Percentiles rank a stretch among this genome's conserved stretches.
Conservation (phyloP, 805 yeast species). For the Candida qinlingensis region DNA sequence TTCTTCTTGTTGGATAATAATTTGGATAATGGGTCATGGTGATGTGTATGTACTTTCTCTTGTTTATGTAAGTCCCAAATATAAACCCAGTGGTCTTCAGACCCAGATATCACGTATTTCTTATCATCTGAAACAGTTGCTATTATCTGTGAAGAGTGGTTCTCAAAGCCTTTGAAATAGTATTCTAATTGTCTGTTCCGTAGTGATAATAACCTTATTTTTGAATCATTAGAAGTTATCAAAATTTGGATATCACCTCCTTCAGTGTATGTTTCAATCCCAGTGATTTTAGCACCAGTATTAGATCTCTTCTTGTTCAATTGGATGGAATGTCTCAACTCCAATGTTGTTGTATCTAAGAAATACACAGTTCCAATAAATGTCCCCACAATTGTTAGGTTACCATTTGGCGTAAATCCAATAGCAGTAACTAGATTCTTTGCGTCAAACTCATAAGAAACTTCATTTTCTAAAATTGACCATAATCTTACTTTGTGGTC, state of each 20-base stretch:
- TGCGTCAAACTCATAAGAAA: conserved; percentile 55
- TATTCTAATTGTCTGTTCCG: conserved; percentile 50
- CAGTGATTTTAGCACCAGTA: conserved; percentile 63
- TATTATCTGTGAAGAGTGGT: conserved; percentile 63
- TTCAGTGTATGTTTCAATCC: conserved; percentile 49
- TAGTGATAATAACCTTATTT: conserved; percentile 60
- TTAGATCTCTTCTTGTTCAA: conserved; percentile 34
- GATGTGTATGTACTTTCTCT: conserved; percentile 6
- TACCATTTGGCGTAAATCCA: conserved; percentile 62
- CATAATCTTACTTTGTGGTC: conserved; percentile 75
- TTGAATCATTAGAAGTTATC: conserved; percentile 79
- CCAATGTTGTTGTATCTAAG: conserved; percentile 60
- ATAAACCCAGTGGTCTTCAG: conserved; percentile 85
- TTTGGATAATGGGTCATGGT: conserved; percentile 11
- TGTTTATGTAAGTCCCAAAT: conserved; percentile 56
- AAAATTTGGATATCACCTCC: conserved; percentile 38
- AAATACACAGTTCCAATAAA: conserved; percentile 65
- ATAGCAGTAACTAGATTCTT: conserved; percentile 71
- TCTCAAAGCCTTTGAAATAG: conserved; percentile 68
- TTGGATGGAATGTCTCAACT: conserved; percentile 38
- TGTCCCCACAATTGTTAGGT: conserved; percentile 64
- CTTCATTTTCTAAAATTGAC: conserved; percentile 72
- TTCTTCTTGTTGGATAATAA: conserved; percentile 29
- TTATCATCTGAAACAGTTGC: conserved; percentile 60
- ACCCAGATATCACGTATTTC: conserved; percentile 62